Evolutionary conservation across 2,329 filamentous ascomycete genomes (phyloP).

Genomic region (Chrysoporthe deuterocubensis): DNA sequence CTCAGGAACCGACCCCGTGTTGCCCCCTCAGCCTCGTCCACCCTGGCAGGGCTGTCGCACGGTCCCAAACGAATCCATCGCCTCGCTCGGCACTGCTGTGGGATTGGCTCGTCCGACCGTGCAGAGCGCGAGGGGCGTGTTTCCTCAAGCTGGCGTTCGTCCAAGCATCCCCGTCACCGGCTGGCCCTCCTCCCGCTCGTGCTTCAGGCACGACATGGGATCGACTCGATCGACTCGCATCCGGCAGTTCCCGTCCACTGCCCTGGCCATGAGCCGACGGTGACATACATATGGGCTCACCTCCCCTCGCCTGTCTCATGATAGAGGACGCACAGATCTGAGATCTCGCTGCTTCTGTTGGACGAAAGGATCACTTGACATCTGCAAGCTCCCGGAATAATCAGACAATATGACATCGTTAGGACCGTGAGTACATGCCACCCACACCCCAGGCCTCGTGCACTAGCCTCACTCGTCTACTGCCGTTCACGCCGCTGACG

Average conservation of each 20-base stretch:
- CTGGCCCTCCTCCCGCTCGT: neutral
- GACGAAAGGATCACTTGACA: slow-evolving; percentile 7
- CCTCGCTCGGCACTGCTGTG: neutral
- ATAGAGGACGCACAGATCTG: neutral
- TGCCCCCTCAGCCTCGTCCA: slow-evolving; percentile 15
- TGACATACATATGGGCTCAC: slow-evolving; percentile 27
- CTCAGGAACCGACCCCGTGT: slow-evolving; percentile 7
- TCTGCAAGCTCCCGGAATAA: slow-evolving; percentile 9
- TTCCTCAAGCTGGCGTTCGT: neutral
- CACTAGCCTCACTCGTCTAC: neutral
- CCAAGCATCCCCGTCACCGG: neutral
- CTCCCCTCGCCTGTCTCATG: slow-evolving; percentile 13
- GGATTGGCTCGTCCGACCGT: neutral
- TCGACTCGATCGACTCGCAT: slow-evolving; percentile 16
- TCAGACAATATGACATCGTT: slow-evolving; percentile 21
- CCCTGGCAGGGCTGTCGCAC: slow-evolving; percentile 12
- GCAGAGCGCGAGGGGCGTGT: neutral
- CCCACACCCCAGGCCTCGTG: neutral
- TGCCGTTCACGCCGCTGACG: slow-evolving; percentile 14
- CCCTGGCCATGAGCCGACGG: slow-evolving; percentile 17
- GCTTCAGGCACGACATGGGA: slow-evolving; percentile 14
- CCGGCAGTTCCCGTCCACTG: neutral
- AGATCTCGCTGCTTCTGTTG: slow-evolving; percentile 10
- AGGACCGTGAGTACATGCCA: slow-evolving; percentile 18
- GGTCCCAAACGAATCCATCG: slow-evolving; percentile 2